These are phyloP conservation scores for Perkinsus olseni DNA, from an alignment of 169 alveolate species.

Conservation along the genomic window DNA sequence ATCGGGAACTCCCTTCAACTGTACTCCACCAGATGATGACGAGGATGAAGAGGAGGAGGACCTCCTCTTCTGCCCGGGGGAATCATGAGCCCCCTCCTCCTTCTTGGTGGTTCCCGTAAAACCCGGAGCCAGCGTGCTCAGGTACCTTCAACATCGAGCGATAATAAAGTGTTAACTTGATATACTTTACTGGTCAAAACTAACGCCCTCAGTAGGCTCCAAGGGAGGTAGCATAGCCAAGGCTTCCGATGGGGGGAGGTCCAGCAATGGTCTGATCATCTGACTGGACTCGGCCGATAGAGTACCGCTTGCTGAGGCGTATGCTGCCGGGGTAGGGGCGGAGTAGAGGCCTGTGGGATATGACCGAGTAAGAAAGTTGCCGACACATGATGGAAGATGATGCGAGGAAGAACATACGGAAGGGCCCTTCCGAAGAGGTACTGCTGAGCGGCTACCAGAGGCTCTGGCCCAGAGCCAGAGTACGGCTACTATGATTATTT, in stretches of 20 bases:
- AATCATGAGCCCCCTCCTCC: background rate
- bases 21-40: background rate
- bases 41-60: background rate
- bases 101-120: background rate
- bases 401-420: too few relatives aligned
- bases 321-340: background rate
- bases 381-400: too few relatives aligned
- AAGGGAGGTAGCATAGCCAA: background rate
- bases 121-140: background rate
- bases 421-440: too few relatives aligned
- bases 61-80: background rate
- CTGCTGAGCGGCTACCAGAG: too few relatives aligned
- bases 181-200: background rate
- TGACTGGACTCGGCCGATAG: background rate
- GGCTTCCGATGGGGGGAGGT: background rate
- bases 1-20: background rate
- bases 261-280: background rate
- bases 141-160: too few relatives aligned
- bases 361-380: background rate
- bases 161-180: too few relatives aligned
- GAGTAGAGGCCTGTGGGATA: background rate
- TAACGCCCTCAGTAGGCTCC: background rate
- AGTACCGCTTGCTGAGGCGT: background rate
- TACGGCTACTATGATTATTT: too few relatives aligned
- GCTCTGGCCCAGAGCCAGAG: too few relatives aligned